Evolutionary conservation across 1,284 basidiomycete species (phyloP), one percentile per base, ranked within the genome.

Genomic region (Naganishia liquefaciens): DNA sequence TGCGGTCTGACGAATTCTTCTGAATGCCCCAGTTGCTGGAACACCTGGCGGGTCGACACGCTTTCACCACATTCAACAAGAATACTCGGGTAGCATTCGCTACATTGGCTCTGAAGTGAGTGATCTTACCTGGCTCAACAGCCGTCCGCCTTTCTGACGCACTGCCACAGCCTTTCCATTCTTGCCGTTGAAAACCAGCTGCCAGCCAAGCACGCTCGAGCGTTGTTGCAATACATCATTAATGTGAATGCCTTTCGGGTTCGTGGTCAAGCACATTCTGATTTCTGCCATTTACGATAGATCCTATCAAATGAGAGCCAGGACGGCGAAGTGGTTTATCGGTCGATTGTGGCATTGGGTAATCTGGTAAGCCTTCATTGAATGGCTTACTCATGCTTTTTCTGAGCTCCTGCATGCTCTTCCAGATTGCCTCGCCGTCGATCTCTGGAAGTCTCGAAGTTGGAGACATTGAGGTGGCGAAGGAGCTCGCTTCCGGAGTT

Each of bases 241-340:
- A 72, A 51, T 63, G 69, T 69, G 27, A 63, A 68, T 67, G 15
- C 44, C 21, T 27, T 33, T 51, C 47, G 39, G n/a, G 54, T 5
- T 67, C 65, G 19, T 61, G 2, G 42, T 54, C 49, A 52, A 68
- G 19, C 21, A 19, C 7, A 44, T 19, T 23, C n/a, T 50, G 40
- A 33, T 11, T 62, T 51, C 15, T 46, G 37, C 17, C 43, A 43
- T 27, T 21, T 23, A 15, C 47, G 25, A 49, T 71, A 88, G 86
- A 81, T 90, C 17, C 77, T 93, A 23, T 77, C 83, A 65, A 81
- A 82, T 49, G 91, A 94, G 76, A 84, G 77, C 47, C 79, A 80
- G 19, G 95, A 99, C 67, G 82, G 86, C 23, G 95, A 99, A 74
- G 86, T 89, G 2, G 83, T 85, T 15, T 98, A 98, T 76, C 87